phyloP scores from a whole-genome alignment of 2,329 filamentous ascomycete genomes.

The Penicillium fuscoglaucum region DNA sequence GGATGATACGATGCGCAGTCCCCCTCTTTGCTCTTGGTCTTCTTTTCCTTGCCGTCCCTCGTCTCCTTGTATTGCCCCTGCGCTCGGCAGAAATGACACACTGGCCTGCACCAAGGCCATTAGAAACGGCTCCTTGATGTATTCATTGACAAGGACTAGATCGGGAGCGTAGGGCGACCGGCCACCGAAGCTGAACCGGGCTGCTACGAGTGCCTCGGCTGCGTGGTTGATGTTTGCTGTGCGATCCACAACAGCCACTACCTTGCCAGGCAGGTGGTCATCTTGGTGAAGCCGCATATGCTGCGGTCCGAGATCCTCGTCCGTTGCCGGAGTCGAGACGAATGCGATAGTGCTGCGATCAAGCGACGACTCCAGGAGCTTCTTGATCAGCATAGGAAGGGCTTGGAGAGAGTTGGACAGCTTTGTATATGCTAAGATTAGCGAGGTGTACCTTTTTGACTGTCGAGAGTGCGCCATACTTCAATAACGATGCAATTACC shows the following conservation, averaged over 20 bases:
- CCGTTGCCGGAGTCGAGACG: neutral
- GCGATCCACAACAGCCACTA: constrained; percentile 61
- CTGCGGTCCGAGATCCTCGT: neutral
- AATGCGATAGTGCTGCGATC: neutral
- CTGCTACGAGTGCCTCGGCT: constrained; percentile 54
- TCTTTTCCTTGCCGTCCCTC: neutral
- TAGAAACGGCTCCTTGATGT: constrained; percentile 56
- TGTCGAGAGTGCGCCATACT: constrained; percentile 31
- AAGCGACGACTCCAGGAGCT: neutral
- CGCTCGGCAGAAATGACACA: neutral
- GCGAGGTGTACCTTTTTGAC: neutral
- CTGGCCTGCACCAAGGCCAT: constrained; percentile 46
- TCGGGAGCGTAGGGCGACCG: constrained; percentile 63
- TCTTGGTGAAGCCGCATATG: neutral
- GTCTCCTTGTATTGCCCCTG: neutral
- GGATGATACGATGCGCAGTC: neutral
- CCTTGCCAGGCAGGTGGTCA: constrained; percentile 6
- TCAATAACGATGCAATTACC: constrained; percentile 55
- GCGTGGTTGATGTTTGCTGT: constrained; percentile 57
- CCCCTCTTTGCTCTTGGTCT: neutral
- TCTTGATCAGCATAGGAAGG: neutral
- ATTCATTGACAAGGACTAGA: constrained; percentile 65
- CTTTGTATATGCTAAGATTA: neutral
- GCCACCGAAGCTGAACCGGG: constrained; percentile 58
- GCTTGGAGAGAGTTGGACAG: neutral